Percentiles rank a stretch among this genome's conserved stretches.
These are phyloP conservation scores for Podaxis sp. DNA, from an alignment of 768 basidiomycete species.

Conservation along the genomic window DNA sequence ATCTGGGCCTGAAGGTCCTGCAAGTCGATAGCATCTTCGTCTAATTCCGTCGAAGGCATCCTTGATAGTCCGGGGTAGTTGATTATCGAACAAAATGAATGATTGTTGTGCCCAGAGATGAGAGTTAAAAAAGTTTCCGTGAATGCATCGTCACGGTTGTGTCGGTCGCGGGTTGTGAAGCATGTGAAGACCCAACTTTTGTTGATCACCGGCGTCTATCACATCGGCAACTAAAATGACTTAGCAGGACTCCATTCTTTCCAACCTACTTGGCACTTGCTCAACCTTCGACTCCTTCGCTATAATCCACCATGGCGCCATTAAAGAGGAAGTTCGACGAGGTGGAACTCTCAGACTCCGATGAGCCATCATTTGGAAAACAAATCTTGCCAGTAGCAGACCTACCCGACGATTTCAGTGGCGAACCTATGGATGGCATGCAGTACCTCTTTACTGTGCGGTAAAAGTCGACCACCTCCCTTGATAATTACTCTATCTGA, in stretches of 20 bases:
- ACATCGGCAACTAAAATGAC: background rate
- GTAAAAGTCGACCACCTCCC: slow-evolving; percentile 35
- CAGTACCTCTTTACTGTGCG: slow-evolving; percentile 83
- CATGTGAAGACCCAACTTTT: background rate
- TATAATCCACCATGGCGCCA: slow-evolving; percentile 23
- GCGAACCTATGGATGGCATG: slow-evolving; percentile 67
- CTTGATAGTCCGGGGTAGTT: slow-evolving; percentile 20
- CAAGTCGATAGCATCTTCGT: slow-evolving; percentile 60
- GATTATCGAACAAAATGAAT: background rate
- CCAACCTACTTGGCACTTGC: background rate
- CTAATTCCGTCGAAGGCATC: slow-evolving; percentile 21
- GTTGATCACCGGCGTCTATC: slow-evolving; percentile 10
- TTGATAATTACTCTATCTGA: background rate
- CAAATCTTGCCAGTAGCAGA: slow-evolving; percentile 83
- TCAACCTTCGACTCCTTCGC: background rate
- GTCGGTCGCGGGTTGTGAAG: background rate
- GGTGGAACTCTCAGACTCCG: slow-evolving; percentile 53
- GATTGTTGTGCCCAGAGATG: background rate
- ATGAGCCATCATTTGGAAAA: slow-evolving; percentile 59
- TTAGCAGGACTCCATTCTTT: background rate
- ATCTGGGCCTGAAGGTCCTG: slow-evolving; percentile 81
- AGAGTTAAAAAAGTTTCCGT: background rate
- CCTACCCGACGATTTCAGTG: slow-evolving; percentile 67
- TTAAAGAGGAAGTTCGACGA: slow-evolving; percentile 49
- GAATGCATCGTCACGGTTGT: background rate